Conservation (phyloP, 1,284 basidiomycete species). For the Trichosporon faecale region DNA sequence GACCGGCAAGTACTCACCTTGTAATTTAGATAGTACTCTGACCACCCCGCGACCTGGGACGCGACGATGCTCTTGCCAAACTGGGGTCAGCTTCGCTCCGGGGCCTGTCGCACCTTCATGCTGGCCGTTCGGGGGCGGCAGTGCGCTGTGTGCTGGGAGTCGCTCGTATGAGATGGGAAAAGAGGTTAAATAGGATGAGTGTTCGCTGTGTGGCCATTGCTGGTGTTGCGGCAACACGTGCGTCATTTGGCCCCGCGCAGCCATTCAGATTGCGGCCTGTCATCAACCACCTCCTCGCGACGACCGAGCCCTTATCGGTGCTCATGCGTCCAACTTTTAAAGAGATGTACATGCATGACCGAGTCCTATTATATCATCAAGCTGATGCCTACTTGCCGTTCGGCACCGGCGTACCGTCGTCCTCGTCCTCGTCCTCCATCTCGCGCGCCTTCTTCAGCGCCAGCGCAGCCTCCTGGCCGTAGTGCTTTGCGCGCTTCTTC, state of each 20-base stretch:
- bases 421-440: constrained; percentile 40
- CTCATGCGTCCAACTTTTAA: not conserved
- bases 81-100: constrained; percentile 53
- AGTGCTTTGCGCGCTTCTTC: constrained; percentile 75
- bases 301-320: not conserved
- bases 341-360: constrained; percentile 8
- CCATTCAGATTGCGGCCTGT: constrained; percentile 1
- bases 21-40: constrained; percentile 94
- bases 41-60: constrained; percentile 97
- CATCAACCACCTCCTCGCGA: constrained; percentile 2
- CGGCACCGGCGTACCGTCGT: constrained; percentile 19
- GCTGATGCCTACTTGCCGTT: not conserved
- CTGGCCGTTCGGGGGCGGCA: not conserved
- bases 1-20: constrained; percentile 57
- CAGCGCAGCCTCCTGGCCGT: constrained; percentile 79
- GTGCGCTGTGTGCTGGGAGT: not conserved
- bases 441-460: constrained; percentile 68
- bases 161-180: constrained; percentile 2
- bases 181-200: constrained; percentile 3
- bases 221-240: constrained; percentile 6
- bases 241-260: constrained; percentile 8
- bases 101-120: not conserved
- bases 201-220: not conserved
- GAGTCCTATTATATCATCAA: not conserved
- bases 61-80: constrained; percentile 98